These are phyloP conservation scores for Xylariaceae sp. DNA, from an alignment of 2,329 filamentous ascomycete genomes.

Conservation along the genomic window DNA sequence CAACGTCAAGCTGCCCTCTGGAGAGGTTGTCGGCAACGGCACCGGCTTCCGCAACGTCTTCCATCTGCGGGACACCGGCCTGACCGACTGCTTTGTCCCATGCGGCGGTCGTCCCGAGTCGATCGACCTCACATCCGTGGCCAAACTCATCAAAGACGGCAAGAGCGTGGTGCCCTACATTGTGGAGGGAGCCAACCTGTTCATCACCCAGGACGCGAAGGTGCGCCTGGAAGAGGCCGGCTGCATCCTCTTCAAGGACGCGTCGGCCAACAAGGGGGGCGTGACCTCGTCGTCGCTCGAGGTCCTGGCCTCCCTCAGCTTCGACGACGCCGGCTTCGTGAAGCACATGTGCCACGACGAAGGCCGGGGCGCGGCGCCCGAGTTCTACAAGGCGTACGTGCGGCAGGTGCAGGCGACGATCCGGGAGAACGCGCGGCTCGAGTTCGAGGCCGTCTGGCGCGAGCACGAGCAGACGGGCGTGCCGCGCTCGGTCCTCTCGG, in stretches of 20 bases:
- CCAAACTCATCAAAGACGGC: conserved; percentile 81
- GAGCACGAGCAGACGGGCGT: conserved; percentile 79
- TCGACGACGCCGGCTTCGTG: conserved; percentile 82
- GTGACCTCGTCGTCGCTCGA: conserved; percentile 96
- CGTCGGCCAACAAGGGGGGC: conserved; percentile 96
- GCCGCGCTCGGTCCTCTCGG: conserved; percentile 78
- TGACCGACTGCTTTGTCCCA: conserved; percentile 86
- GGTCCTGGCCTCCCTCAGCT: conserved; percentile 87
- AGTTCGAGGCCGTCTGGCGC: conserved; percentile 98
- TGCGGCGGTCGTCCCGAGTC: conserved; percentile 95
- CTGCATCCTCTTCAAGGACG: conserved; percentile 93
- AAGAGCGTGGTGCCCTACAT: conserved; percentile 88
- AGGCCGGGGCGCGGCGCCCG: conserved; percentile 60
- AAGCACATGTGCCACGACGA: conserved; percentile 86
- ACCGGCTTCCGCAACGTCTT: conserved; percentile 97
- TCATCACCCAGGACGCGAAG: conserved; percentile 98
- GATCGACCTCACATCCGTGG: conserved; percentile 79
- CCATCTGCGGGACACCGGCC: conserved; percentile 71
- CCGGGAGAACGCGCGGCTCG: conserved; percentile 80
- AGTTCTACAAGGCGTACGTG: conserved; percentile 92
- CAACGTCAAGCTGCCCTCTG: conserved; percentile 78
- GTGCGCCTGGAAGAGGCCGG: conserved; percentile 91
- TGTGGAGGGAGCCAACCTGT: conserved; percentile 94
- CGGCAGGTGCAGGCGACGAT: conserved; percentile 87
- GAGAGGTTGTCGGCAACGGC: conserved; percentile 83